These are phyloP conservation scores for Phlyctochytrium planicorne DNA, from an alignment of 192 early-diverging fungal species.

Conservation along the genomic window DNA sequence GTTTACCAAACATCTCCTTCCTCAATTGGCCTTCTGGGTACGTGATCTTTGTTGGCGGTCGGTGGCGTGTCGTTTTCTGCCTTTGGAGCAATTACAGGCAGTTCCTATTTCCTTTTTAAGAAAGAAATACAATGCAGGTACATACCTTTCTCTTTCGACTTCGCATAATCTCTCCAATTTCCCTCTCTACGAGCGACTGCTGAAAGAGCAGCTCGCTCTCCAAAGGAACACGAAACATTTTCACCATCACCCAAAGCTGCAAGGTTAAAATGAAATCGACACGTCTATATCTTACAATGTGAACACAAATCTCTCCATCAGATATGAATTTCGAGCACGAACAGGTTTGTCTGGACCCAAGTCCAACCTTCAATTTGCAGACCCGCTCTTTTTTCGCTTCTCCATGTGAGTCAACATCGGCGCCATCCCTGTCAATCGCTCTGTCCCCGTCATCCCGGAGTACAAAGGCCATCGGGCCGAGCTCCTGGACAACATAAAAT, in stretches of 20 bases:
- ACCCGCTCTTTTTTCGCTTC: neutral
- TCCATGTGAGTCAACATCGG: no score
- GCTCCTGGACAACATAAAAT: slow-evolving; percentile 47
- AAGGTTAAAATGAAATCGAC: slow-evolving; percentile 4
- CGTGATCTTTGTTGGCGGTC: slow-evolving; percentile 6
- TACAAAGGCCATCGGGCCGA: slow-evolving; percentile 51
- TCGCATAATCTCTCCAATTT: slow-evolving; percentile 39
- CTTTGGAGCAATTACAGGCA: neutral
- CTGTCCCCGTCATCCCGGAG: slow-evolving; percentile 31
- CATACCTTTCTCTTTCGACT: slow-evolving; percentile 20
- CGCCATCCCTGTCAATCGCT: no score
- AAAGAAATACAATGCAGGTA: neutral
- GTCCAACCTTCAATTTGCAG: slow-evolving; percentile 38
- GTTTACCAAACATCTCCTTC: slow-evolving; percentile 45
- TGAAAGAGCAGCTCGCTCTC: slow-evolving; percentile 44
- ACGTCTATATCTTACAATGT: slow-evolving; percentile 31
- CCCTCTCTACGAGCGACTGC: slow-evolving; percentile 42
- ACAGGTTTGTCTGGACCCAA: slow-evolving; percentile 42
- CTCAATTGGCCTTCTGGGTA: slow-evolving; percentile 32
- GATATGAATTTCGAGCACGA: slow-evolving; percentile 29
- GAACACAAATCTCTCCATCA: slow-evolving; percentile 39
- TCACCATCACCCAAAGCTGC: slow-evolving; percentile 52
- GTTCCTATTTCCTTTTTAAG: neutral
- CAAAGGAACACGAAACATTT: slow-evolving; percentile 37
- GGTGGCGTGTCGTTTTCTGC: no score